Evolutionary conservation across 2,329 filamentous ascomycete species (phyloP).

Genomic region (Ophiostoma fasciatum): DNA sequence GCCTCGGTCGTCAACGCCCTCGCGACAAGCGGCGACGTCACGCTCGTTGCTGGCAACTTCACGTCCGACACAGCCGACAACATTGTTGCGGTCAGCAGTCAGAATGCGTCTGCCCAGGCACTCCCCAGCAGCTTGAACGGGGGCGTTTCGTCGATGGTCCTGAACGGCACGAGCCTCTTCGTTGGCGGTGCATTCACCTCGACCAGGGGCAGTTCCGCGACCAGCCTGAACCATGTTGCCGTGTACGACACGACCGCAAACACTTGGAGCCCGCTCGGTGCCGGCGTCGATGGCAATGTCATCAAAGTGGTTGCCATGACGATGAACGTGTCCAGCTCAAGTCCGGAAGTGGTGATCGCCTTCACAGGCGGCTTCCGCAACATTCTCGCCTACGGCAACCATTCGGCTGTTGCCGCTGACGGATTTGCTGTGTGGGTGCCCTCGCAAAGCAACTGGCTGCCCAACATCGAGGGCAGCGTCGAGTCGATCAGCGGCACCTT

Average conservation of each 20-base stretch:
- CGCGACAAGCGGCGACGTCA: slow-evolving; percentile 44
- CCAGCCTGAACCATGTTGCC: slow-evolving; percentile 62
- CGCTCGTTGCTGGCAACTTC: slow-evolving; percentile 78
- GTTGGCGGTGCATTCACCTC: slow-evolving; percentile 76
- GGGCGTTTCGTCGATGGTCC: slow-evolving; percentile 56
- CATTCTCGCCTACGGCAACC: slow-evolving; percentile 52
- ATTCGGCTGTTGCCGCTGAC: slow-evolving; percentile 43
- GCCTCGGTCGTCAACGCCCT: slow-evolving; percentile 58
- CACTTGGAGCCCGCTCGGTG: slow-evolving; percentile 65
- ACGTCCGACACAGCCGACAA: slow-evolving; percentile 53
- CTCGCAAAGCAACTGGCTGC: slow-evolving; percentile 72
- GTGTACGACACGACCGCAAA: slow-evolving; percentile 55
- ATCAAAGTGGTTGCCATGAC: slow-evolving; percentile 58
- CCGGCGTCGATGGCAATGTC: slow-evolving; percentile 72
- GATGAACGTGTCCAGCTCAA: slow-evolving; percentile 58
- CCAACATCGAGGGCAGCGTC: slow-evolving; percentile 53
- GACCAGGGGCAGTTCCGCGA: slow-evolving; percentile 43
- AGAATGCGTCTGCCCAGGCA: slow-evolving; percentile 45
- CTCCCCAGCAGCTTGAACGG: slow-evolving; percentile 65
- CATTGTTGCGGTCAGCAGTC: slow-evolving; percentile 57
- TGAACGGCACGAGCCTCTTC: slow-evolving; percentile 53
- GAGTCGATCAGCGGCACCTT: slow-evolving; percentile 59
- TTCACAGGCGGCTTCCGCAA: slow-evolving; percentile 68
- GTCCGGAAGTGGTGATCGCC: slow-evolving; percentile 58
- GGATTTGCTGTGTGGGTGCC: slow-evolving; percentile 91